A percentile compares a stretch with the other conserved stretches of the same genome.
These are phyloP conservation scores for Liriodendron chinense DNA, from an alignment of 164 flowering plant genomes.

Conservation along the genomic window DNA sequence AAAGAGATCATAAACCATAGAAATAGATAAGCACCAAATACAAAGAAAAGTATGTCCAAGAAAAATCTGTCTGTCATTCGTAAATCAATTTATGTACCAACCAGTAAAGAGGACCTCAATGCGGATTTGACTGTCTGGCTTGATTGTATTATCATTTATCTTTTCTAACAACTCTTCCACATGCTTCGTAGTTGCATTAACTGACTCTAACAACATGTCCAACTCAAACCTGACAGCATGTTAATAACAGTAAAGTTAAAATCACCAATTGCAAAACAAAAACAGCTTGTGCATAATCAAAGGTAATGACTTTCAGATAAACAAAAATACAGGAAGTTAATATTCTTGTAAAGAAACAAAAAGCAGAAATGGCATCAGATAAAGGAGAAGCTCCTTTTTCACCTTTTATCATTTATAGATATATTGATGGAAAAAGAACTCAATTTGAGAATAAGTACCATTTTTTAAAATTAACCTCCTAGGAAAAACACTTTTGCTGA, in stretches of 20 bases:
- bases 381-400: too few species aligned
- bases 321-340: too few species aligned
- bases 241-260: neutral
- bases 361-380: too few species aligned
- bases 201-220: constrained; percentile 95
- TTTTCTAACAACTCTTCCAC: constrained; percentile 83
- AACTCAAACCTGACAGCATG: constrained; percentile 74
- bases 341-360: neutral
- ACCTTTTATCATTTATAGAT: too few species aligned
- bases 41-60: neutral
- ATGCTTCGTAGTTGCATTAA: constrained; percentile 66
- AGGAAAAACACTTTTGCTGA: neutral
- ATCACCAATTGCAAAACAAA: neutral
- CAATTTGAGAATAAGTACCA: neutral
- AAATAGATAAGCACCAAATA: neutral
- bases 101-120: constrained; percentile 78
- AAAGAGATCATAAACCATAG: constrained; percentile 3
- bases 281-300: neutral
- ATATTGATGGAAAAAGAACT: too few species aligned
- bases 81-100: constrained; percentile 20
- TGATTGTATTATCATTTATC: constrained; percentile 47
- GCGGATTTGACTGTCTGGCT: constrained; percentile 50
- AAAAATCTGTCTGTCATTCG: neutral
- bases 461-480: too few species aligned
- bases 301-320: neutral